Base-by-base conservation (phyloP, 2,329 filamentous ascomycete genomes). In the Fusarium praegraminearum region DNA sequence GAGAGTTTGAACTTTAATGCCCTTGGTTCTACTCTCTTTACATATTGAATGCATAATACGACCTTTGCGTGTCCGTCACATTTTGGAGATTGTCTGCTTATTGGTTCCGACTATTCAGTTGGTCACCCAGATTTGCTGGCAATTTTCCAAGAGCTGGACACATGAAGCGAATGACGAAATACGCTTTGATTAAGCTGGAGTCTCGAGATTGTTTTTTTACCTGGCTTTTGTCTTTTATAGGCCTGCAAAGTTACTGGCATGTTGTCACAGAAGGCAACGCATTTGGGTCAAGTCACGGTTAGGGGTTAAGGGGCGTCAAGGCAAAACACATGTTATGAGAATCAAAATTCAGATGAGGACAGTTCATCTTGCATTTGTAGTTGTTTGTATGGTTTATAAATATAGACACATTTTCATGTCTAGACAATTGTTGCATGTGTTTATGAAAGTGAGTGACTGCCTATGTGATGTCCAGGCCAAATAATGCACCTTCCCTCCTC, bases 141-240 rank as follows among this genome's bases (percentile, higher is more conserved):
- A 15, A 18, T 45, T 22, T 30, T 30, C 28, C 54, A 32, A 54
- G 28, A 56, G 51, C 49, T 47, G 35, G 62, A 45, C 57, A 57
- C 52, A 47, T 46, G 60, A 54, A 55, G 67, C 54, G 51, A 70
- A 69, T 71, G 57, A 72, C 49, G 65, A 73, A 54, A 47, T 24
- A 64, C 62, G 64, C 53, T 67, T 73, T 72, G 67, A 58, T 70
- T 66, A 56, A 71, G 67, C 58, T 72, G 76, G 75, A 69, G 73
- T 76, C 74, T 69, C 67, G 66, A 75, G 68, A 73, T 72, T 73
- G 62, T 70, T 72, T 75, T 22, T 73, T 73, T 52, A 63, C 26
- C 63, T 70, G 54, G 57, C 71, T 70, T 53, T 49, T 67, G 52
- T 47, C 53, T 70, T 63, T 54, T 57, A 54, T 50, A n/a, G 65